Percentiles rank a stretch among this genome's conserved stretches.
phyloP scores from a whole-genome alignment of 345 rosid genomes.

The Lepidium africanum region DNA sequence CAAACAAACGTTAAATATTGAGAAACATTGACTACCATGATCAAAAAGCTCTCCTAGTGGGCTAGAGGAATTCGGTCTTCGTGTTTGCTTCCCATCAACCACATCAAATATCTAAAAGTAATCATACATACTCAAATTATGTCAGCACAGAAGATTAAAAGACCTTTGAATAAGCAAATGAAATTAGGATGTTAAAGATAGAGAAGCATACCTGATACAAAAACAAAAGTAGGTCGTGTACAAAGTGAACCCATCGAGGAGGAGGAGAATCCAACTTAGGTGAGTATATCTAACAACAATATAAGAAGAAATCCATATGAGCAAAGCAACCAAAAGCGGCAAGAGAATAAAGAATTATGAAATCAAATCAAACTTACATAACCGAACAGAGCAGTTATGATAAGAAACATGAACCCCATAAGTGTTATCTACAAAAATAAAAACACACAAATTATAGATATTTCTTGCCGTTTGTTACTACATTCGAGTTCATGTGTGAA shows the following conservation, averaged over 20 bases:
- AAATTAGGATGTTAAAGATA: background rate
- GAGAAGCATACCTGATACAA: slow-evolving; percentile 69
- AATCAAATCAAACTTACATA: slow-evolving; percentile 56
- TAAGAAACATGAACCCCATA: slow-evolving; percentile 81
- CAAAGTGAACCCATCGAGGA: slow-evolving; percentile 95
- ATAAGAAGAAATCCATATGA: background rate
- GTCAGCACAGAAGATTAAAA: background rate
- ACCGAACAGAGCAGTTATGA: slow-evolving; percentile 78
- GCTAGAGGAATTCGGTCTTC: slow-evolving; percentile 77
- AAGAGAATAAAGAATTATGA: background rate
- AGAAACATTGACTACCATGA: slow-evolving; percentile 46
- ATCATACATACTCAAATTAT: background rate
- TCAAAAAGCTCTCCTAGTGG: slow-evolving; percentile 95
- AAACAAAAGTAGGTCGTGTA: slow-evolving; percentile 84
- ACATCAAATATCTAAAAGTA: slow-evolving; percentile 89
- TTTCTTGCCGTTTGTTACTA: background rate
- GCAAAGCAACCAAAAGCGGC: background rate
- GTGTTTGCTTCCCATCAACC: slow-evolving; percentile 98
- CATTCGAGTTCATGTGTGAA: background rate
- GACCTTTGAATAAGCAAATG: background rate
- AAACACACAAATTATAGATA: background rate
- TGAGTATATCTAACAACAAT: slow-evolving; percentile 55
- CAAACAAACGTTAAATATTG: background rate
- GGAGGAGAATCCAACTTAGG: slow-evolving; percentile 83
- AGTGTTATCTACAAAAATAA: slow-evolving; percentile 68